Conservation (phyloP, 208 protist genomes). For the Wallacemonas sp. region DNA sequence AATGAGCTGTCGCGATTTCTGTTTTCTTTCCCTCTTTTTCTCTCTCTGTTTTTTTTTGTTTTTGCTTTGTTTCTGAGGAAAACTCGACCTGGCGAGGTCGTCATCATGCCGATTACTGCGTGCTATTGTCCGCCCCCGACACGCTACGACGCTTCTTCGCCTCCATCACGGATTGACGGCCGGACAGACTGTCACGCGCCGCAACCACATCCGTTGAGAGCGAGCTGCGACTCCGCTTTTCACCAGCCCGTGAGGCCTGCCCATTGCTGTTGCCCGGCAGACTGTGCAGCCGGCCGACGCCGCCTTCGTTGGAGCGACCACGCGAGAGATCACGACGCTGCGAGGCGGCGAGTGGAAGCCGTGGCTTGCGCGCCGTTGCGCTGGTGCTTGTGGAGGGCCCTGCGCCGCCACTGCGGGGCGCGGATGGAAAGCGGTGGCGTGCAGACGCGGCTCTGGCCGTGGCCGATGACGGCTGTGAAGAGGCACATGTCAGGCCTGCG, state of each 20-base stretch:
- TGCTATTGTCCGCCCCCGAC: background rate
- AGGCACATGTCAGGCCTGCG: background rate
- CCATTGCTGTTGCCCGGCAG: background rate
- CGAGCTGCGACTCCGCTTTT: slow-evolving; percentile 11
- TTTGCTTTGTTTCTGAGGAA: too few species aligned
- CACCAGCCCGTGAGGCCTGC: background rate
- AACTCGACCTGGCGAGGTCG: too few species aligned
- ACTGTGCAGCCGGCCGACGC: slow-evolving; percentile 3
- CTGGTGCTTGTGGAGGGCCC: background rate
- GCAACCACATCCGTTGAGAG: background rate
- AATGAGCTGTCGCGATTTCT: too few species aligned
- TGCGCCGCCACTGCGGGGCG: too few species aligned
- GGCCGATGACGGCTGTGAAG: background rate
- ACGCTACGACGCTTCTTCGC: background rate
- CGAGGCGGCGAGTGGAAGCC: background rate
- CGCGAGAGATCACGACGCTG: background rate
- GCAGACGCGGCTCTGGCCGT: background rate
- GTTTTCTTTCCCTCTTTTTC: background rate
- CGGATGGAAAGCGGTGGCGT: too few species aligned
- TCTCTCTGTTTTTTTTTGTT: too few species aligned
- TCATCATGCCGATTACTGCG: too few species aligned
- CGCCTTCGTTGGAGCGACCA: background rate
- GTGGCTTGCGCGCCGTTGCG: background rate
- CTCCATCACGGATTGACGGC: background rate
- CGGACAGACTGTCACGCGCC: background rate